Percentiles rank a stretch among this genome's conserved stretches.
These are phyloP conservation scores for Lachancea mirantina DNA, from an alignment of 805 yeast genomes.

Conservation along the genomic window DNA sequence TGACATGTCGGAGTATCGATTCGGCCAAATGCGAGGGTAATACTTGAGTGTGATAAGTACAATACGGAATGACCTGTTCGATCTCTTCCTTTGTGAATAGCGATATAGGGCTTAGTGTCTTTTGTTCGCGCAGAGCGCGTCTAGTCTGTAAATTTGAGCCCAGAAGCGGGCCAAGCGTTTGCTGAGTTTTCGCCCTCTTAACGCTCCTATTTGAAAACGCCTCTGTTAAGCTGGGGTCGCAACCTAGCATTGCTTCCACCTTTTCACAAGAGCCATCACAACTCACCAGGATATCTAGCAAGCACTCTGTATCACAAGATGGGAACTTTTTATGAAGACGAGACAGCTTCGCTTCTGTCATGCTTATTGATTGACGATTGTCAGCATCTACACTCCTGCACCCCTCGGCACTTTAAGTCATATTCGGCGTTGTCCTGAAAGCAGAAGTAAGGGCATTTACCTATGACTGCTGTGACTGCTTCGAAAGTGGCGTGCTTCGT, in stretches of 20 bases:
- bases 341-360: constrained; percentile 36
- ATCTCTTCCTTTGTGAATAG: constrained; percentile 49
- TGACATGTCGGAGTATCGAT: constrained; percentile 35
- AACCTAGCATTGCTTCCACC: constrained; percentile 37
- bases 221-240: constrained; percentile 18
- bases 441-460: too few relatives aligned
- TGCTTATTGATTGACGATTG: too few relatives aligned
- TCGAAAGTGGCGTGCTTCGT: too few relatives aligned
- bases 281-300: constrained; percentile 45
- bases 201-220: constrained; percentile 8
- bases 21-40: constrained; percentile 47
- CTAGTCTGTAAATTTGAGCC: constrained; percentile 8
- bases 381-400: too few relatives aligned
- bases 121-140: constrained; percentile 16
- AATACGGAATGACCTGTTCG: constrained; percentile 42
- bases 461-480: too few relatives aligned
- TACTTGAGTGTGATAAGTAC: constrained; percentile 43
- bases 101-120: too few relatives aligned
- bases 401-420: too few relatives aligned
- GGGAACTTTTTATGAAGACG: constrained; percentile 38
- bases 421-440: too few relatives aligned
- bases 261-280: constrained; percentile 47
- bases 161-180: constrained; percentile 2
- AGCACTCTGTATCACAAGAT: constrained; percentile 32
- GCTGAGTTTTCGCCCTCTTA: constrained; percentile 8